Evolutionary conservation across 2,329 filamentous ascomycete species (phyloP), one percentile per base, ranked within the genome.

Genomic region (Aspergillus fischeri): DNA sequence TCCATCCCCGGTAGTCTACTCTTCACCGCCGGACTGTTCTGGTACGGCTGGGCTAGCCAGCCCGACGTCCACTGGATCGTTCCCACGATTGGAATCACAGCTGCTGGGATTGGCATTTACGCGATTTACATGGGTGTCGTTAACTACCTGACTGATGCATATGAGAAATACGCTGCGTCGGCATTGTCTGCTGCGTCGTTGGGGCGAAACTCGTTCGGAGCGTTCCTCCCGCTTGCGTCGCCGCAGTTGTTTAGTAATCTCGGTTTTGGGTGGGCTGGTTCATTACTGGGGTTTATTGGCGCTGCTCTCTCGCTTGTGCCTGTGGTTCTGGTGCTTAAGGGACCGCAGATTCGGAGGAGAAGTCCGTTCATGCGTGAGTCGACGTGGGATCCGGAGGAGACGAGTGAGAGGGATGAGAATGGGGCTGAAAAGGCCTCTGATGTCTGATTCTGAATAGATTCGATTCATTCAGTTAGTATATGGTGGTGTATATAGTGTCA

Each of bases 111-210:
- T 21, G 75, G 69, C 4, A 78, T 80, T 0, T 75, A 74, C 28
- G 71, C 70, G 14, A 80, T 79, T 10, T 75, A 77, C 56, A 73
- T 82, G 62, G 78, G 77, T 11, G 79, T 77, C 1, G 73, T 80
- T 4, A 81, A 82, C 65, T 80, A 80, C 51, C 65, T 78, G 25
- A 76, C 74, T 1, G 78, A 81, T 57, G 75, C 78, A 0, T 81
- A 81, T 56, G 77, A 78, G 32, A 73, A 77, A 41, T 79, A 79
- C 53, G 78, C 79, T 4, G 78, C 78, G 0, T 78, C 75, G 0
- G 76, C 79, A 0, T 67, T 80, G 0, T 76, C 76, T 0, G 79
- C 77, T 0, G 78, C 77, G 2, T 77, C 77, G 0, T 66, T 81
- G 4, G 70, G 78, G 0, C 68, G 78, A 6, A 80, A 78, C 55